Evolutionary conservation across 2,329 filamentous ascomycete species (phyloP), one percentile per base, ranked within the genome.

Genomic region (Epichloe coenophiala): DNA sequence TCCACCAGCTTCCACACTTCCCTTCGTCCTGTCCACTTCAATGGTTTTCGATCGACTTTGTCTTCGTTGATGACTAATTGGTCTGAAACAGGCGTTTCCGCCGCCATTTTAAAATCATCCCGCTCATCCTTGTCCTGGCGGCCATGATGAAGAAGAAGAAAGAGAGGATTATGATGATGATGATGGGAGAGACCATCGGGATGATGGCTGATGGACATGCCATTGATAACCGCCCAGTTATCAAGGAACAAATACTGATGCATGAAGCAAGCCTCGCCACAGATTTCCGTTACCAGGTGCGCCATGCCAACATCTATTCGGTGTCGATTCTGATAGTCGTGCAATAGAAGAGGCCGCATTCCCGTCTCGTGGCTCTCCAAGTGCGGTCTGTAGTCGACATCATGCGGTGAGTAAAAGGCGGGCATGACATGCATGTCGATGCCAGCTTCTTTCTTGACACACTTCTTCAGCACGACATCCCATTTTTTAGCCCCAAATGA

Each of bases 171-270:
- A 12, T 27, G 31, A 27, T 11, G 21, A 17, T 47, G 15, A n/a
- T 40, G 21, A 21, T 45, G 39, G 19, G 59, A 59, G 35, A 69
- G 61, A 2, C 67, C 66, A 48, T 67, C 63, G 0, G 65, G 64
- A 55, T 74, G 71, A 45, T 71, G 64, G 40, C 63, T 66, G 51
- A 75, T 63, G 33, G 70, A 68, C 56, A 71, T 63, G 5, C 72
- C 72, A 53, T 73, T 74, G 42, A 72, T 67, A 5, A 75, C 63
- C 4, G 74, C 63, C 72, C 72, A 75, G 56, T 67, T 63, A 56
- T 73, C 70, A 39, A 58, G 61, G 58, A 74, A 74, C 35, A 63
- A 58, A 53, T 71, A 74, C 6, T 71, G 67, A 56, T 73, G 71
- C 54, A 74, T 64, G 57, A 73, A 74, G 55, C 71, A 73, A 11